These are phyloP conservation scores for Neckera pumila DNA, from an alignment of 225 moss, liverwort and hornwort species.

Conservation along the genomic window DNA sequence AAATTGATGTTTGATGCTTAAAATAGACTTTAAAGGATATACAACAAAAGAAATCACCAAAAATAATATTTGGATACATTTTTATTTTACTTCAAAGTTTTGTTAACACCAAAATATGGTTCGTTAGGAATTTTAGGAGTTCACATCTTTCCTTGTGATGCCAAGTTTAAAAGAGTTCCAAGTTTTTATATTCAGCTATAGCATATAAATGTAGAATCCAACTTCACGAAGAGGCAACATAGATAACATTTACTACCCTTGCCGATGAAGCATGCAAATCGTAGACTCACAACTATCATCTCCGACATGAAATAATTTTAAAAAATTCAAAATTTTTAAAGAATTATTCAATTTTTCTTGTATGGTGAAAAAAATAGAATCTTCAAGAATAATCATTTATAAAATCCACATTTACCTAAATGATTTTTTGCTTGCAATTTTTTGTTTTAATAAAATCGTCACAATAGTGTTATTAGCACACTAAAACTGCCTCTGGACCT, in stretches of 20 bases:
- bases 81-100: not conserved
- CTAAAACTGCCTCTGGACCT: not conserved
- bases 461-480: not conserved
- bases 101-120: not conserved
- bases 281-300: accelerated
- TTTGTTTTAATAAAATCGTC: no score
- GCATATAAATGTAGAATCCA: no score
- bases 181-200: not conserved
- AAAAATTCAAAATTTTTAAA: no score
- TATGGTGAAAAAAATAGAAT: not conserved
- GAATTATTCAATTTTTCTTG: not conserved
- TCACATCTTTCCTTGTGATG: not conserved
- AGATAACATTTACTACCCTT: accelerated
- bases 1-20: not conserved
- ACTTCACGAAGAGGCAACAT: not conserved
- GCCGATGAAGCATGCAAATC: not conserved
- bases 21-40: not conserved
- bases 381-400: not conserved
- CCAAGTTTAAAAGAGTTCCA: not conserved
- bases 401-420: no score
- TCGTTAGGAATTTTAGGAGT: not conserved
- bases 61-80: no score
- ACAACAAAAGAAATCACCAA: no score
- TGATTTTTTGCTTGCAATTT: not conserved
- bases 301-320: not conserved